Conservation (phyloP, 768 basidiomycete species). For the Tylopilus plumbeoviolaceoides region DNA sequence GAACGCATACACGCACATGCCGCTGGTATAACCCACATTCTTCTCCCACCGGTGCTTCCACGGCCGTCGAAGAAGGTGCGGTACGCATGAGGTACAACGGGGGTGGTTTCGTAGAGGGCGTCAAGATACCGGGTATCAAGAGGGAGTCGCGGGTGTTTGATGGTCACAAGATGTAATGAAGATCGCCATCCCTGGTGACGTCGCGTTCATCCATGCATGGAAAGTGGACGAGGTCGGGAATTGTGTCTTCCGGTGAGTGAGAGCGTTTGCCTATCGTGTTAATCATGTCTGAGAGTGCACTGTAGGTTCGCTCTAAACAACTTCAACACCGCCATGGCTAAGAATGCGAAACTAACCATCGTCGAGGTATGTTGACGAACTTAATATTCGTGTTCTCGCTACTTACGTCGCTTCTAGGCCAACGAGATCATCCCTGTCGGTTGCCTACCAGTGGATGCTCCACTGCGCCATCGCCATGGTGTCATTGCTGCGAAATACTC, state of each 20-base stretch:
- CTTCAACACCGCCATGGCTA: slow-evolving; percentile 83
- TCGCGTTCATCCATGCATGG: slow-evolving; percentile 87
- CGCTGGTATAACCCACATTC: slow-evolving; percentile 90
- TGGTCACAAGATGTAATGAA: slow-evolving; percentile 79
- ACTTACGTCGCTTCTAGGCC: too few species aligned
- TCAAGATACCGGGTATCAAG: too few species aligned
- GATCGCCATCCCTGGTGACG: slow-evolving; percentile 71
- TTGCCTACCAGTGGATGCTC: too few species aligned
- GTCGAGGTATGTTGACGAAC: too few species aligned
- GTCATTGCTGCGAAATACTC: too few species aligned
- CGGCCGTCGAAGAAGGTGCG: slow-evolving; percentile 76
- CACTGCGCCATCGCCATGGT: too few species aligned
- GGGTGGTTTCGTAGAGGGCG: slow-evolving; percentile 64
- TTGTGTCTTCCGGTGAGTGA: slow-evolving; percentile 73
- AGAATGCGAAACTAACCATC: slow-evolving; percentile 87
- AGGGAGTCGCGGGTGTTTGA: slow-evolving; percentile 76
- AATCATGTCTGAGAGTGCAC: not conserved
- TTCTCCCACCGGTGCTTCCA: slow-evolving; percentile 83
- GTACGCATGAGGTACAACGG: slow-evolving; percentile 78
- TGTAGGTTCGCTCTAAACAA: slow-evolving; percentile 81
- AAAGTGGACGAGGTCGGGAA: slow-evolving; percentile 91
- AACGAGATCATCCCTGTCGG: too few species aligned
- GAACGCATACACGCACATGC: slow-evolving; percentile 87
- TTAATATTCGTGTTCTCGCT: slow-evolving; percentile 3
- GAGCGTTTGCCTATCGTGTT: not conserved